phyloP scores from a whole-genome alignment of 306 rosid species.

The Acmispon strigosus region DNA sequence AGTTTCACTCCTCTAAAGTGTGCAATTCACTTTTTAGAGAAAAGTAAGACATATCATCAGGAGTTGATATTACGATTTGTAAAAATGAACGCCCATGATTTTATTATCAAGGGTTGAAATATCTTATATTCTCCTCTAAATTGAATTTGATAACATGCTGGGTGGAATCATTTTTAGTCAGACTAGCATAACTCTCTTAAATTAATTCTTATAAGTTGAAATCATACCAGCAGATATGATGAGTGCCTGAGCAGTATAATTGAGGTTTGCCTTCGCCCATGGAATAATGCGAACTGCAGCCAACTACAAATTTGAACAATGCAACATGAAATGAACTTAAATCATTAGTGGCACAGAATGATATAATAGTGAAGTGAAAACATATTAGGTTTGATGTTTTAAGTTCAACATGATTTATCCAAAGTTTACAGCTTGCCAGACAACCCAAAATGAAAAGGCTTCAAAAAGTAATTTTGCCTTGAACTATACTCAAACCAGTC shows the following conservation, averaged over 20 bases:
- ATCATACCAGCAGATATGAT: constrained; percentile 77
- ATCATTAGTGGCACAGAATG: constrained; percentile 6
- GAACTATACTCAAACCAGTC: not conserved
- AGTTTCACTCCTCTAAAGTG: no score
- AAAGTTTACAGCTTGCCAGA: not conserved
- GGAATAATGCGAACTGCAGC: constrained; percentile 73
- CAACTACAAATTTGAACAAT: constrained; percentile 38
- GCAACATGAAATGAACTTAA: not conserved
- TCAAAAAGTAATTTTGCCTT: not conserved
- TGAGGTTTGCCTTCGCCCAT: constrained; percentile 97
- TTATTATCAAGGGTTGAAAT: no score
- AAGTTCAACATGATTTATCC: not conserved
- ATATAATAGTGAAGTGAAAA: not conserved
- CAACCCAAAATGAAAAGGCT: not conserved
- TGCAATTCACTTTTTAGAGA: no score
- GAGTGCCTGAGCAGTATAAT: constrained; percentile 89
- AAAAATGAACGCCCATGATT: no score
- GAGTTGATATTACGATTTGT: no score
- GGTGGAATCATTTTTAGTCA: not conserved
- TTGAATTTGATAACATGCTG: no score
- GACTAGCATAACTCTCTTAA: not conserved
- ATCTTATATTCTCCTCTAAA: no score
- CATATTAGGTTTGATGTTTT: not conserved
- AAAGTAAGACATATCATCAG: no score
- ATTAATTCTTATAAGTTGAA: not conserved